Evolutionary conservation across 768 basidiomycete genomes (phyloP), one percentile per base, ranked within the genome.

Genomic region (Calocybe gangraenosa): DNA sequence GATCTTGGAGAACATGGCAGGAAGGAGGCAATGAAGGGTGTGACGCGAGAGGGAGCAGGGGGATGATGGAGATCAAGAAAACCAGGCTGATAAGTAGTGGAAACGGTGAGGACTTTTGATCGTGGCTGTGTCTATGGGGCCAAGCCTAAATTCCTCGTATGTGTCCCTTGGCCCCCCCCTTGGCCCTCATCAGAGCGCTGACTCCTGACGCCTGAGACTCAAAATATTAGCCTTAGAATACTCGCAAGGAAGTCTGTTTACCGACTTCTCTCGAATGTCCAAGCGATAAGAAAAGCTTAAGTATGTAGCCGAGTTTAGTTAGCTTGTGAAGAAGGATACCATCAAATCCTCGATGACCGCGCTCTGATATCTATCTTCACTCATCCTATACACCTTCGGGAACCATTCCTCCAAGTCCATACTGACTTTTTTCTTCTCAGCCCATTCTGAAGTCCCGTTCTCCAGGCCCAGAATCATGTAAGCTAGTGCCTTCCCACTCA

Each of bases 401-500:
- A 84, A 69, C 71, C 73, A 79, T 17, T 60, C 66, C 11, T 53
- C 58, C 28, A 54, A 36, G 21, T 52, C 49, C 15, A 25, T 59
- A 37, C 61, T 25, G 0, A 61, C 37, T 44, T 50, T 30, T 31
- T 20, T 17, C 41, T 42, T 25, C 32, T 8, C 42, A 21, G 1
- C 19, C 11, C n/a, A 13, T 7, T 35, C 40, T 17, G 23, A n/a
- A 14, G 14, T 41, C 42, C 44, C 48, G 7, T 3, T 35, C 18
- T 73, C 71, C 11, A 62, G 40, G 2, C 67, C 74, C 3, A 81
- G 60, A 3, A 88, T 65, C 82, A 84, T 83, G 42, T 65, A 52
- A 9, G 79, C 83, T 15, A 84, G 58, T 7, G 78, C 80, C 44
- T 72, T 70, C 3, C 78, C 75, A 45, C 79, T 71, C 59, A 81